phyloP scores from a whole-genome alignment of 2,329 filamentous ascomycete species.

The Pezicula carpinea region DNA sequence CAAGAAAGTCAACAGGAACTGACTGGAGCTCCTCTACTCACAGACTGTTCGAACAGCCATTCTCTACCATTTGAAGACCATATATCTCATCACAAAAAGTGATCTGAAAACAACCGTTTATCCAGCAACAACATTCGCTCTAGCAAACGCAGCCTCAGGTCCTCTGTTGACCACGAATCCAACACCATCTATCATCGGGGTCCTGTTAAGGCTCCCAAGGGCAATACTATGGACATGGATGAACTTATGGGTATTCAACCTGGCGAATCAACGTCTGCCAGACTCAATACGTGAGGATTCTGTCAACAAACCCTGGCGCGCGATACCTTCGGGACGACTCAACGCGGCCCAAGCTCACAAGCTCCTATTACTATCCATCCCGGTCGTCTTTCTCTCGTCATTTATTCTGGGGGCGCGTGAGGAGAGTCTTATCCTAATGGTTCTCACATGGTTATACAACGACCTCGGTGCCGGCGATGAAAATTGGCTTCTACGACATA shows the following conservation, averaged over 20 bases:
- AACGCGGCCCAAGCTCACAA: constrained; percentile 19
- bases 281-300: constrained; percentile 27
- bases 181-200: neutral
- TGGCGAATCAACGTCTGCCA: constrained; percentile 26
- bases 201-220: constrained; percentile 1
- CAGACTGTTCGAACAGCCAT: neutral
- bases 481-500: constrained; percentile 1
- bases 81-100: constrained; percentile 11
- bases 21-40: neutral
- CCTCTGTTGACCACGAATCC: constrained; percentile 6
- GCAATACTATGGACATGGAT: constrained; percentile 18
- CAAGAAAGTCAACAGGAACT: too few species aligned
- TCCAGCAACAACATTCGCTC: constrained; percentile 10
- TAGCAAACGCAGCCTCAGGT: constrained; percentile 3
- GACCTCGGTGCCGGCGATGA: constrained; percentile 3
- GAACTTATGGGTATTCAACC: constrained; percentile 27
- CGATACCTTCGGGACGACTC: constrained; percentile 27
- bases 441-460: constrained; percentile 3
- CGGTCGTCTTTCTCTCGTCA: neutral
- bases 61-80: constrained; percentile 9
- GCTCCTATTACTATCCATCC: neutral
- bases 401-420: neutral
- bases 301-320: constrained; percentile 31
- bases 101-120: constrained; percentile 11
- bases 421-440: neutral